Evolutionary conservation across 352 stramenopile genomes (phyloP).

Genomic region (Globisporangium takayamanum): DNA sequence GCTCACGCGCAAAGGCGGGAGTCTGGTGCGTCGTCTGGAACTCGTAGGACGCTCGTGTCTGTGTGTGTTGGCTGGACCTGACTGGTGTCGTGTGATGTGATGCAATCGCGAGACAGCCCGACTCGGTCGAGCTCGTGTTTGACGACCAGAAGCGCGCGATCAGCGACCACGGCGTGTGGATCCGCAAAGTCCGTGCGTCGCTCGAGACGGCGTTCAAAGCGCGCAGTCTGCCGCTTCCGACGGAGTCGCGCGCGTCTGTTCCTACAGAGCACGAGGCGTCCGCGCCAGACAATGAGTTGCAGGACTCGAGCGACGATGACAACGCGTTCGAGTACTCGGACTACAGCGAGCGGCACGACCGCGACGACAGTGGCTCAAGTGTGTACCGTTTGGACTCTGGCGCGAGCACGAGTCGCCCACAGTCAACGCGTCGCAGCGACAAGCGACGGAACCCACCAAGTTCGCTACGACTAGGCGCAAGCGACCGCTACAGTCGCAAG

Average conservation of each 20-base stretch:
- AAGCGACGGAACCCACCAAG: neutral
- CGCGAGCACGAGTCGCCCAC: neutral
- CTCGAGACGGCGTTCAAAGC: constrained; percentile 27
- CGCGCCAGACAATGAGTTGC: constrained; percentile 1
- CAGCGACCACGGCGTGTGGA: constrained; percentile 47
- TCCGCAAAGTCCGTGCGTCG: constrained; percentile 25
- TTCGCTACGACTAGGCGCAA: neutral
- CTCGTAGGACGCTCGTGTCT: neutral
- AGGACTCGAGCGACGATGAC: neutral
- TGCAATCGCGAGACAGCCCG: constrained; percentile 4
- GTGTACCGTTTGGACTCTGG: no score
- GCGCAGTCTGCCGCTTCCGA: constrained; percentile 20
- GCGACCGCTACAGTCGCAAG: neutral
- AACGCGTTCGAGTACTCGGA: no score
- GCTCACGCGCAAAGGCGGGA: constrained; percentile 29
- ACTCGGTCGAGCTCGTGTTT: constrained; percentile 32
- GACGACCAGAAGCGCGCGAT: constrained; percentile 38
- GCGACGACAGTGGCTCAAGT: no score
- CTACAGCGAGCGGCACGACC: no score
- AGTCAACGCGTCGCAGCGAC: neutral
- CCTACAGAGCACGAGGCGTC: neutral
- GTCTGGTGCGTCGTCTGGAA: constrained; percentile 22
- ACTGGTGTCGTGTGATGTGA: neutral
- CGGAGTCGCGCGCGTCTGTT: neutral
- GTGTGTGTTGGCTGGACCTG: neutral